phyloP scores from a whole-genome alignment of 192 early-diverging fungal genomes.

The Podila clonocystis region DNA sequence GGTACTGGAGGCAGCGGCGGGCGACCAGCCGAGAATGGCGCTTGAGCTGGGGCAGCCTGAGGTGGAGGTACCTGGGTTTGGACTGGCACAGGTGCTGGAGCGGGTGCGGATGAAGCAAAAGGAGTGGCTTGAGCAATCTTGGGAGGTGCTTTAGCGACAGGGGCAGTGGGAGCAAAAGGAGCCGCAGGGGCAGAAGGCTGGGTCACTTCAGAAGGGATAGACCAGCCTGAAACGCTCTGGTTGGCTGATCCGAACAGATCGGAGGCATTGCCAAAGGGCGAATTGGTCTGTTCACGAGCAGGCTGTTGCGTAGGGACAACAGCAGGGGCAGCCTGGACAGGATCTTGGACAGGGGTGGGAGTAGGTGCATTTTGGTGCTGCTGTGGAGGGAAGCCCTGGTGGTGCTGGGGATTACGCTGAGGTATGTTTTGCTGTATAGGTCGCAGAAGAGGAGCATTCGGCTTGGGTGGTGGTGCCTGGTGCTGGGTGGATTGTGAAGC shows the following conservation, averaged over 20 bases:
- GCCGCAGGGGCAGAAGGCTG: background rate
- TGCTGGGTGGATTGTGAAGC: background rate
- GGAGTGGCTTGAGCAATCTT: background rate
- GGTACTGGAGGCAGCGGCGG: constrained; percentile 34
- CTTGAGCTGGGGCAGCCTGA: background rate
- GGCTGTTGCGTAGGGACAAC: background rate
- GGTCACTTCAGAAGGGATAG: constrained; percentile 9
- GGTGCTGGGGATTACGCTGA: constrained; percentile 11
- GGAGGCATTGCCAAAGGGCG: constrained; percentile 22
- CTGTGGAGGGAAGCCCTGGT: constrained; percentile 17
- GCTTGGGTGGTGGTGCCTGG: background rate
- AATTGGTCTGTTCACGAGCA: constrained; percentile 18
- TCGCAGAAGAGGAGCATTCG: constrained; percentile 1
- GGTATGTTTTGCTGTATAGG: background rate
- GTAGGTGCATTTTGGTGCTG: constrained; percentile 1
- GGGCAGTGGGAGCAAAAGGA: background rate
- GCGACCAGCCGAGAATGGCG: constrained; percentile 1
- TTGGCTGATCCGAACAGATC: constrained; percentile 41
- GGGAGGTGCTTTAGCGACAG: background rate
- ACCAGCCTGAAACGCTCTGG: constrained; percentile 36
- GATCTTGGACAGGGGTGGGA: constrained; percentile 1
- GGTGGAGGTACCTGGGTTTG: background rate
- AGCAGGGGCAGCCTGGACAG: background rate
- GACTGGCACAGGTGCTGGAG: background rate
- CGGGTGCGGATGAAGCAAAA: background rate